Conservation (phyloP, 441 rosid species). For the Populus tomentosa region DNA sequence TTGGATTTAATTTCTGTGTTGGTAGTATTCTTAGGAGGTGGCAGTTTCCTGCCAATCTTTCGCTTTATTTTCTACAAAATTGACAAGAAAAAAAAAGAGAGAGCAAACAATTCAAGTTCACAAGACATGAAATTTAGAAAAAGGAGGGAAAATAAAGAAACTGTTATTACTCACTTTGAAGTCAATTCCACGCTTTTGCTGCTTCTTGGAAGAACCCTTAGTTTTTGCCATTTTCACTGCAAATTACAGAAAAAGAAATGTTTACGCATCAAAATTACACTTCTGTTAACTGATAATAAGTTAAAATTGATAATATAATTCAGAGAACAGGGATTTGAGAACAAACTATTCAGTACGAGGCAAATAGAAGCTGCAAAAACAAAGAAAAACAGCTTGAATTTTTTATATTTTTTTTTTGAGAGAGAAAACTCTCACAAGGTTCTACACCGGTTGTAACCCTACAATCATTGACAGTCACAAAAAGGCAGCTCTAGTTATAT, state of each 20-base stretch:
- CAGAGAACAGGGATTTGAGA: not conserved
- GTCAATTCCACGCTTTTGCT: slow-evolving; percentile 70
- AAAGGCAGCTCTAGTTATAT: no score
- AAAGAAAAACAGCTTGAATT: not conserved
- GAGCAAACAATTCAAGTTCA: not conserved
- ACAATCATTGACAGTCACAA: no score
- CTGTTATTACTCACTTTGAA: slow-evolving; percentile 44
- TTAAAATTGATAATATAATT: no score
- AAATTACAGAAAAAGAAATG: not conserved
- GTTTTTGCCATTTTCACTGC: slow-evolving; percentile 44
- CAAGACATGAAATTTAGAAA: not conserved
- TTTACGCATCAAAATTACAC: not conserved
- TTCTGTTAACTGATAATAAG: not conserved
- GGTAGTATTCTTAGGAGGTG: slow-evolving; percentile 89
- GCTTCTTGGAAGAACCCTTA: slow-evolving; percentile 63
- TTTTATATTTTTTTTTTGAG: no score
- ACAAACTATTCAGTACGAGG: not conserved
- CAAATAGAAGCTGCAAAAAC: not conserved
- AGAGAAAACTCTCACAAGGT: not conserved
- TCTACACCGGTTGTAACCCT: not conserved
- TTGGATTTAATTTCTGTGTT: slow-evolving; percentile 84
- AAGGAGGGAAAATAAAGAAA: no score
- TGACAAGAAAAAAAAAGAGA: not conserved
- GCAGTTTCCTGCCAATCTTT: slow-evolving; percentile 87
- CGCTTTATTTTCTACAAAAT: slow-evolving; percentile 79